phyloP scores from a whole-genome alignment of 2,329 filamentous ascomycete species.

The Aspergillus costaricaensis region DNA sequence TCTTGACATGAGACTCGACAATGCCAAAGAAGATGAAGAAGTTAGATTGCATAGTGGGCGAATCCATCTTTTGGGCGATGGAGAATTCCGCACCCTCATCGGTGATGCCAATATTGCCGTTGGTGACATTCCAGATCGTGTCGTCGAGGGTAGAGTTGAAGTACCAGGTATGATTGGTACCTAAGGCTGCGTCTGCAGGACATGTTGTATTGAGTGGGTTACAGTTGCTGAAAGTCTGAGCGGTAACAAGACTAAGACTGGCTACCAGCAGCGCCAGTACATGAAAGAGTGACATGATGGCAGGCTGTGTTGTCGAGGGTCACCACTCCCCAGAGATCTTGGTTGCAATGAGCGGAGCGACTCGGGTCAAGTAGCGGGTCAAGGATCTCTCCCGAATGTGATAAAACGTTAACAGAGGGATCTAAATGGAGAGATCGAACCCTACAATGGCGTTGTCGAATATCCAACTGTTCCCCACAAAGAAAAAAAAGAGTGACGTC shows the following conservation, averaged over 20 bases:
- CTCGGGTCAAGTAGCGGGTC: slow-evolving; percentile 6
- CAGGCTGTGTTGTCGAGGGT: slow-evolving; percentile 10
- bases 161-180: slow-evolving; percentile 59
- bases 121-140: slow-evolving; percentile 68
- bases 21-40: slow-evolving; percentile 87
- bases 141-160: slow-evolving; percentile 64
- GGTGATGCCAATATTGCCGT: slow-evolving; percentile 65
- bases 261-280: slow-evolving; percentile 31
- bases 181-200: slow-evolving; percentile 70
- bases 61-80: slow-evolving; percentile 69
- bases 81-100: slow-evolving; percentile 69
- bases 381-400: background rate
- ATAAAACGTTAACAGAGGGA: slow-evolving; percentile 17
- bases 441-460: background rate
- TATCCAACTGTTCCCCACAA: background rate
- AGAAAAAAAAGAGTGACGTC: slow-evolving; percentile 25
- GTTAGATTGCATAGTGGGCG: slow-evolving; percentile 74
- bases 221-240: slow-evolving; percentile 77
- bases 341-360: slow-evolving; percentile 8
- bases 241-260: slow-evolving; percentile 42
- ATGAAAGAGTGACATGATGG: slow-evolving; percentile 30
- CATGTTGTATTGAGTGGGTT: slow-evolving; percentile 74
- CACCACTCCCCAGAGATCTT: slow-evolving; percentile 19
- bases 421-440: background rate
- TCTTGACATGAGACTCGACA: slow-evolving; percentile 76